Base-by-base conservation (phyloP, 2,329 filamentous ascomycete genomes). In the Cytospora piceicola region DNA sequence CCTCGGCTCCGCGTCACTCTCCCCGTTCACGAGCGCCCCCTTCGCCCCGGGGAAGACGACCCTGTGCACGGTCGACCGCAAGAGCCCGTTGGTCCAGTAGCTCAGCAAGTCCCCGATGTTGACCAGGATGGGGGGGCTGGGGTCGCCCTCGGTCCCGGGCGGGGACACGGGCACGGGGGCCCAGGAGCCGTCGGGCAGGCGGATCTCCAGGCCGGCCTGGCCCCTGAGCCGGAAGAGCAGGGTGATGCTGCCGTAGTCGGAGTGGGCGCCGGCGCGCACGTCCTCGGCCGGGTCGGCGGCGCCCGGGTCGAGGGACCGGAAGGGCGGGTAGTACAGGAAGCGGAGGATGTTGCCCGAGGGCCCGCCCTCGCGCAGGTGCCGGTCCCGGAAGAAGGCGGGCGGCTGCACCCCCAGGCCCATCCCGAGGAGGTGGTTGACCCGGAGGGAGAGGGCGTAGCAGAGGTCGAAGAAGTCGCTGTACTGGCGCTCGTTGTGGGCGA, bases 51-150 rank as follows among this genome's bases (percentile, higher is more conserved):
- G 78, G 70, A 97, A 95, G 0, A 94, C 88, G 34, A 98, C 95
- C 14, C 94, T 83, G 75, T 98, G 95, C 7, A 97, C 87, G 0
- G 94, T 97, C 71, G 90, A 93, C 71, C 93, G 90, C 69, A 98
- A 83, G 56, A 97, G 78, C 0, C 94, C 93, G 69, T 91, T 90
- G 0, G 95, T 98, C 94, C 94, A 98, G 76, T 96, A 95, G 39
- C 88, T 90, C 67, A 90, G 79, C 74, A 90, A 73, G 75, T 89
- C 80, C 77, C 90, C 78, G 78, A 93, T 85, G 81, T 95, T 79
- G 88, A 98, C 76, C 82, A 97, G 76, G 82, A 93, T 92, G 1
- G 90, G 94, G n/a, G 87, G 89, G 51, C 81, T 84, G 11, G 80
- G 80, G 71, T 88, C 86, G 34, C 75, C 68, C 67, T 86, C 85